phyloP scores from a whole-genome alignment of 306 rosid species.

The Betula pendula region DNA sequence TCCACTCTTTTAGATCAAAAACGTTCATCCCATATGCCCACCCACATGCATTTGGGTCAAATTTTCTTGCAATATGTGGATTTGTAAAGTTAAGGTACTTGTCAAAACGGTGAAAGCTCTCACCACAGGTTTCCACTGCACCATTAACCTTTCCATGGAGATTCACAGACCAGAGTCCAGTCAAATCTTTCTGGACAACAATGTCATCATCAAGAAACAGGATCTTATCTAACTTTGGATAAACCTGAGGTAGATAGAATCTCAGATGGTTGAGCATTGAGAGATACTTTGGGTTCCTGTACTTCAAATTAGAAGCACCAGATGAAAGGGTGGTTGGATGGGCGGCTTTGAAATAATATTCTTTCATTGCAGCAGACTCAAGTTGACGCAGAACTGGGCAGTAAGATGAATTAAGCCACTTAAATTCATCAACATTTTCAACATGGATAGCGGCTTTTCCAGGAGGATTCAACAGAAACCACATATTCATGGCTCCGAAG shows the following conservation, averaged over 20 bases:
- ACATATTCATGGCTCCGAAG: constrained; percentile 97
- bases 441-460: constrained; percentile 89
- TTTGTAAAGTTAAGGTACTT: constrained; percentile 90
- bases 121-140: constrained; percentile 95
- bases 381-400: constrained; percentile 98
- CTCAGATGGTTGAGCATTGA: constrained; percentile 98
- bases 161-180: constrained; percentile 73
- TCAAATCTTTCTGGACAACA: constrained; percentile 96
- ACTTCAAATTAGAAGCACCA: constrained; percentile 88
- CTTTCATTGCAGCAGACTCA: constrained; percentile 89
- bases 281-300: constrained; percentile 95
- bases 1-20: constrained; percentile 93
- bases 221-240: constrained; percentile 87
- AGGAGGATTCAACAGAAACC: constrained; percentile 97
- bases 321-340: constrained; percentile 68
- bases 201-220: constrained; percentile 95
- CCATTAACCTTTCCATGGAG: constrained; percentile 92
- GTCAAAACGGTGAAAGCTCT: constrained; percentile 91
- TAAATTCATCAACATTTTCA: constrained; percentile 88
- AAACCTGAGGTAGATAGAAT: constrained; percentile 93
- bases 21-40: constrained; percentile 99
- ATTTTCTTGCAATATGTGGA: constrained; percentile 81
- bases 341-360: constrained; percentile 89
- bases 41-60: constrained; percentile 93
- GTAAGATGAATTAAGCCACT: constrained; percentile 94